A percentile compares a stretch with the other conserved stretches of the same genome.
These are phyloP conservation scores for Fomitopsis betulina DNA, from an alignment of 1,284 basidiomycete species.

Conservation along the genomic window DNA sequence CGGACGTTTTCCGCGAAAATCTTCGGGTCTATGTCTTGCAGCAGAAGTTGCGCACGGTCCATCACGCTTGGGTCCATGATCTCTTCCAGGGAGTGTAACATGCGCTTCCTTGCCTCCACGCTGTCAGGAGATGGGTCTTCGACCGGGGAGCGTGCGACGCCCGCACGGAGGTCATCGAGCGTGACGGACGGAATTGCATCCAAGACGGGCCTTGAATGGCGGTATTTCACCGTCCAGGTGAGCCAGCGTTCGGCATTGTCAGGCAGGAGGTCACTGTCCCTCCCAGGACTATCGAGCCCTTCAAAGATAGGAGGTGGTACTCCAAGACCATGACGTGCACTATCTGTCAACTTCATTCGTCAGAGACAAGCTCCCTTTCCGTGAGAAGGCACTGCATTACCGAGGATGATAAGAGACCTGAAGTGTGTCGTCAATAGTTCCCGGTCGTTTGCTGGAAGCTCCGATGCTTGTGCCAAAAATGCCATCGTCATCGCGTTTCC, in stretches of 20 bases:
- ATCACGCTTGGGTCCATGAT: not conserved
- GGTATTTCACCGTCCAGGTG: not conserved
- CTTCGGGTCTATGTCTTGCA: not conserved
- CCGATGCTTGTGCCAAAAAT: conserved; percentile 7
- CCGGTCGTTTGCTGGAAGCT: conserved; percentile 1
- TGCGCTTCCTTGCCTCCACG: not conserved
- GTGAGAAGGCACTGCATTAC: not conserved
- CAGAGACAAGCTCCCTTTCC: not conserved
- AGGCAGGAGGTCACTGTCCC: not conserved
- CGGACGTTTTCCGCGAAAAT: conserved; percentile 5
- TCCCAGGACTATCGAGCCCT: not conserved
- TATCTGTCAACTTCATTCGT: not conserved
- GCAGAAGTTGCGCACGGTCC: not conserved
- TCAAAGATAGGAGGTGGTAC: not conserved
- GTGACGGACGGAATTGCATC: not conserved
- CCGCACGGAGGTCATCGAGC: not conserved
- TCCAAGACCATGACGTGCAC: not conserved
- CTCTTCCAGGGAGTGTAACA: not conserved
- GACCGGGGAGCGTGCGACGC: not conserved
- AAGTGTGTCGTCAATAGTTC: conserved; percentile 2
- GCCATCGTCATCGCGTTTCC: conserved; percentile 3
- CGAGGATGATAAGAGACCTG: conserved; percentile 7
- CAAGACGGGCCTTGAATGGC: not conserved
- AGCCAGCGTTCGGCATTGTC: not conserved
- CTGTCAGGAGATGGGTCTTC: not conserved